A percentile compares a stretch with the other conserved stretches of the same genome.
Conservation (phyloP, 1,139 yeast genomes). For the Saccharomyces hybrid region DNA sequence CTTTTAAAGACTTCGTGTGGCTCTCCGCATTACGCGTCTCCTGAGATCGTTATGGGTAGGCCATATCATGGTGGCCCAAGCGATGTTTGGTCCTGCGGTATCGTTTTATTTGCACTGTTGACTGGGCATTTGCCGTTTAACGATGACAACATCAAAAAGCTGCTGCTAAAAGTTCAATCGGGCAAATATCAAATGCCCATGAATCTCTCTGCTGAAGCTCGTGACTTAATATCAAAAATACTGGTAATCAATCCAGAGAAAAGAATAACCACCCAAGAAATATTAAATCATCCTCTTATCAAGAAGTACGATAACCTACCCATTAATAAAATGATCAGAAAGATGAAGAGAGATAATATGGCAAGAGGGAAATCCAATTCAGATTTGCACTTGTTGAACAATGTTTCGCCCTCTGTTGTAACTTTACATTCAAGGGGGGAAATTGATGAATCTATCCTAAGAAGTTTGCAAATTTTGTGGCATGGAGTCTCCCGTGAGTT, state of each 20-base stretch:
- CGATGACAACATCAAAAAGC: slow-evolving; percentile 66
- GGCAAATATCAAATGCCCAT: slow-evolving; percentile 69
- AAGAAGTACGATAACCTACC: slow-evolving; percentile 46
- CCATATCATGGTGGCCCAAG: slow-evolving; percentile 77
- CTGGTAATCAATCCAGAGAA: slow-evolving; percentile 70
- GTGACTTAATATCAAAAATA: slow-evolving; percentile 77
- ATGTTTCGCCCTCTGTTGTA: slow-evolving; percentile 19
- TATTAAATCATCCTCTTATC: slow-evolving; percentile 72
- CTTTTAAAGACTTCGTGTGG: slow-evolving; percentile 76
- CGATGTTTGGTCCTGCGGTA: slow-evolving; percentile 85
- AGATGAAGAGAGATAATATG: slow-evolving; percentile 15
- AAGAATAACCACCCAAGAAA: slow-evolving; percentile 68
- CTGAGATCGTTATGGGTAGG: slow-evolving; percentile 73
- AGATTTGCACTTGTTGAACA: slow-evolving; percentile 20
- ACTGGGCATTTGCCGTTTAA: slow-evolving; percentile 80
- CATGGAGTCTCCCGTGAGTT: slow-evolving; percentile 70
- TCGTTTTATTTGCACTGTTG: slow-evolving; percentile 64
- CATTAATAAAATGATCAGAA: slow-evolving; percentile 9
- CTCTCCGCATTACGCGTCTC: slow-evolving; percentile 83
- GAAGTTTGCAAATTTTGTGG: slow-evolving; percentile 81
- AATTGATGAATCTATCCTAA: slow-evolving; percentile 75
- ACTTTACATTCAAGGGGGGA: slow-evolving; percentile 42
- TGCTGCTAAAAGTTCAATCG: slow-evolving; percentile 64
- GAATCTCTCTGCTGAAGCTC: slow-evolving; percentile 72
- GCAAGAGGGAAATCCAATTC: slow-evolving; percentile 33